A percentile compares a stretch with the other conserved stretches of the same genome.
Evolutionary conservation across 345 rosid genomes (phyloP).

Genomic region (Aquilaria yunnanensis): DNA sequence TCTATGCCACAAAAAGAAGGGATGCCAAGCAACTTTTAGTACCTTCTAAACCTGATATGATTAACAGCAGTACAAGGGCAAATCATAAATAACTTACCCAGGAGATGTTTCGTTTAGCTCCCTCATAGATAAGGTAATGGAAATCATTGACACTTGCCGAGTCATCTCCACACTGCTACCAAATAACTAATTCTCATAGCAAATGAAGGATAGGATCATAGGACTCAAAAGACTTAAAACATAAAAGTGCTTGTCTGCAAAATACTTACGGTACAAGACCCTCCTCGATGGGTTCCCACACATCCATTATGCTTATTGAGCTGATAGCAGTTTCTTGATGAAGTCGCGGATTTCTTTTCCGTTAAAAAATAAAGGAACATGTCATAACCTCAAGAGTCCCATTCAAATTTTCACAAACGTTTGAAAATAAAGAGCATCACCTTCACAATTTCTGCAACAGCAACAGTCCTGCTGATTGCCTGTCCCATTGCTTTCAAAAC

Average conservation of each 20-base stretch:
- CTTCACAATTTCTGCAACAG: background rate
- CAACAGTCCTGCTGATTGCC: slow-evolving; percentile 1
- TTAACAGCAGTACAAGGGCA: background rate
- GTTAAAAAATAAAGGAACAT: background rate
- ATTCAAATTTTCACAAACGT: too few relatives aligned
- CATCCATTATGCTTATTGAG: slow-evolving; percentile 31
- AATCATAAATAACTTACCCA: background rate
- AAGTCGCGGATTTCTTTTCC: slow-evolving; percentile 7
- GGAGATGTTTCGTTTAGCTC: slow-evolving; percentile 1
- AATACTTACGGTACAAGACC: slow-evolving; percentile 25
- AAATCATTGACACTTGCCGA: slow-evolving; percentile 1
- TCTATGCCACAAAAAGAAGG: too few relatives aligned
- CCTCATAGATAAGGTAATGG: background rate
- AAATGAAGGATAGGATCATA: background rate
- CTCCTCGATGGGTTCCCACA: slow-evolving; percentile 38
- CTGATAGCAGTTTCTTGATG: slow-evolving; percentile 29
- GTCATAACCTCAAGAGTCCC: too few relatives aligned
- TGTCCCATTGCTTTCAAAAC: slow-evolving; percentile 2
- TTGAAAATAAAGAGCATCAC: background rate
- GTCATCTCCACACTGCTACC: slow-evolving; percentile 4
- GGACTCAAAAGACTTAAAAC: background rate
- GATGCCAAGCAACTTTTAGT: too few relatives aligned
- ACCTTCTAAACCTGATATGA: background rate
- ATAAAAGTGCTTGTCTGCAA: background rate
- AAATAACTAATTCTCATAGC: background rate